Base-by-base conservation (phyloP, 1,284 basidiomycete genomes). In the Rugosomyces carneus region DNA sequence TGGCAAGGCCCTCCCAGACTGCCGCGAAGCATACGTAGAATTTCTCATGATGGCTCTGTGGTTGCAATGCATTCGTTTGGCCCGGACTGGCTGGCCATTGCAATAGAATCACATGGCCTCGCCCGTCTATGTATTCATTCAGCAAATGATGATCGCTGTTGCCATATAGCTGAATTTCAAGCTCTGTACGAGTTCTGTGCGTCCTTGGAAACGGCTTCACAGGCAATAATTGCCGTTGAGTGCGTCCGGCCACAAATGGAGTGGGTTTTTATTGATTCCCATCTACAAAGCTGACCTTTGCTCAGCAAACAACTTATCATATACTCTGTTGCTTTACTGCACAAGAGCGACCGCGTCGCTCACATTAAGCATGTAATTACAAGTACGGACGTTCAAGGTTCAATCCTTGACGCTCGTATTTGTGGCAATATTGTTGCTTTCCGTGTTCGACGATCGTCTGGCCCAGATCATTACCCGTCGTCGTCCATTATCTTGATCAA, bases 61-160 rank as follows among this genome's bases (percentile, higher is more conserved):
- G 62, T 64, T 20, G 64, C 70, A 39, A 70, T 75, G 61, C 69
- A 72, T 46, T 64, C 73, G 40, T 56, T 77, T 3, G 69, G 70
- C 11, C 63, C 66, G 3, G 57, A 65, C n/a, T 74, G 72, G 70
- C 67, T 78, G 13, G 61, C 74, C 16, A 68, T 69, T 13, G 65
- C 72, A 4, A 68, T 72, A 47, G 67, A 72, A 23, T 58, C 20
- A 46, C 59, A 15, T 47, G 54, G 43, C 24, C 42, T 44, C 10
- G 46, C 54, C 15, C 64, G 67, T 16, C 57, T 77, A 29, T 68
- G 66, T 15, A 53, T 76, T 1, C 75, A 72, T 70, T 66, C 63
- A 19, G 49, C 70, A 21, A 56, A 56, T 5, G 57, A 63, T 46
- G 43, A 61, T 16, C 48, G 56, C 5, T 53, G 58, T 52, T 62